Base-by-base conservation (phyloP, 1,284 basidiomycete genomes). In the Trametes polyzona region DNA sequence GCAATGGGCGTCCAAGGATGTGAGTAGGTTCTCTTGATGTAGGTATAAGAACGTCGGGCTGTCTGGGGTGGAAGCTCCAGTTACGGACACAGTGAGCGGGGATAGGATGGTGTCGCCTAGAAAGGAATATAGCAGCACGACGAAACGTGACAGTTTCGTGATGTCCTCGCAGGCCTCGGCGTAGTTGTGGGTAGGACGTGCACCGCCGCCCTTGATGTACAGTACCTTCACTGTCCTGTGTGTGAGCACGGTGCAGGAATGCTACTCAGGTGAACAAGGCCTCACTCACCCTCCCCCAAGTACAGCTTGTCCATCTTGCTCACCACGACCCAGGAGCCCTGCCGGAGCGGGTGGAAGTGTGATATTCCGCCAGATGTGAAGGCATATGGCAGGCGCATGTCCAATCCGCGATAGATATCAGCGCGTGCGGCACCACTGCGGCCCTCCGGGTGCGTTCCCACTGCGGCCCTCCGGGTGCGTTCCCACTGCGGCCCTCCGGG, bases 231-330 rank as follows among this genome's bases (percentile, higher is more conserved):
- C 40, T 52, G n/a, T n/a, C 16, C 1, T 5, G 21, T 6, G 36
- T 10, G 11, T 36, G 12, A 7, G 10, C 27, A 29, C 2, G 5
- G 6, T 42, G 12, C 32, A 10, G 17, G 19, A 17, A 24, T 3
- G 17, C 36, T 5, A 33, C 2, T 33, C 4, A n/a, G 16, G 17
- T 26, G n/a, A n/a, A n/a, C n/a, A n/a, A n/a, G n/a, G n/a, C n/a
- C n/a, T n/a, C n/a, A 40, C 49, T 51, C 19, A 42, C 49, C 49
- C 35, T 43, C 39, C 8, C 49, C 49, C 9, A 52, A 12, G 19
- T 23, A 52, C 1, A 52, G 16, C 30, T 43, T 33, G 2, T 35
- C 40, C 16, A n/a, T 19, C 33, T 36, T 26, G 46, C 32, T 36
- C 1, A 47, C 46, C 4, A 47, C 33, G 17, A 47, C 46, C 46